Evolutionary conservation across 371 early-diverging fungal species (phyloP), one percentile per base, ranked within the genome.

Genomic region (Phascolomyces articulosus): DNA sequence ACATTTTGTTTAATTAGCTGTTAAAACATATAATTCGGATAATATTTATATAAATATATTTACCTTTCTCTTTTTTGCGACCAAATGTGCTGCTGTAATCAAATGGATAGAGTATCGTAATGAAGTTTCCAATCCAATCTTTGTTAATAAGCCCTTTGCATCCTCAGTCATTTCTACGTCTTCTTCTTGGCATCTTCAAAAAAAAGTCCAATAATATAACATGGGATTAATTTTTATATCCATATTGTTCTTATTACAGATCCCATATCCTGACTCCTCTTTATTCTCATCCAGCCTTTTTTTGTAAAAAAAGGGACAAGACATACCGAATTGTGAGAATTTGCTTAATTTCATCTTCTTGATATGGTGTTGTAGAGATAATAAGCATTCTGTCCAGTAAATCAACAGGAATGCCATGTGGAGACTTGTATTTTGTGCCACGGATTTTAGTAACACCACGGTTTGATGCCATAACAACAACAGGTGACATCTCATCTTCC

Each of bases 381-480:
- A 98, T 97, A 40, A 98, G 82, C 49, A 93, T 78, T 29, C 99
- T 91, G 73, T 99, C 99, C 55, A 98, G 82, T 38, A 99, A 86
- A 83, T 99, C 99, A 41, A 95, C 90, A 20, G 99, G 99, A 66
- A 99, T 91, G 55, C 98, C 99, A 73, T 98, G 98, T 4, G 96
- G 98, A 20, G 95, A 91, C 65, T 87, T 88, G 78, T 97, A 95
- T 58, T 87, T 87, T 4, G 97, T 96, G 26, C 98, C 98, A n/a
- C 98, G 90, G 71, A 98, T 98, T 53, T 84, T 85, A 6, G 95
- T 91, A 67, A 95, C 90, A 58, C 98, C 98, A 47, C 98, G 89
- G 85, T 98, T 98, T 15, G 98, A 96, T 13, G 98, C 98, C 94
- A 99, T 96, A 67, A 99, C 95, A 48, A 99, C 96, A 13, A 99